Evolutionary conservation across 306 rosid genomes (phyloP), one percentile per base, ranked within the genome.

Genomic region (Hippophae tibetana): DNA sequence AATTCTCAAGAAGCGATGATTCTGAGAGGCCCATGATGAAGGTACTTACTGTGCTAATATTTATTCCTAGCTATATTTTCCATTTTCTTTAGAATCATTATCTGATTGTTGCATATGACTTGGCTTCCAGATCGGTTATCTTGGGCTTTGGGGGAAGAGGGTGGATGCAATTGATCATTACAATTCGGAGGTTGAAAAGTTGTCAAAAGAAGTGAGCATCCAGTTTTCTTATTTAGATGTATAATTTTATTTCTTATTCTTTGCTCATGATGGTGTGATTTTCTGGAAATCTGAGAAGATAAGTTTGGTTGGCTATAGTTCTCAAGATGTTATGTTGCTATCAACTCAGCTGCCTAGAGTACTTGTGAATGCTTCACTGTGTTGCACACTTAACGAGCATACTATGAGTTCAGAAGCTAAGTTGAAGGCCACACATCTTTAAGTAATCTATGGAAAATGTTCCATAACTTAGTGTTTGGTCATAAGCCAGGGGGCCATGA

Each of bases 121-220:
- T 52, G 65, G 50, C 3, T 31, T 42, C 62, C 87, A 92, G 99
- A 84, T 85, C 73, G 99, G 95, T 72, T 86, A 73, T 78, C 94
- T 92, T 69, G 97, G 99, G 67, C 82, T 84, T 13, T 67, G 84
- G 46, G 99, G 99, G 67, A 53, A 62, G 0, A 82, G 72, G 64
- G 90, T 85, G 74, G 99, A 92, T 68, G 86, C 90, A 66, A 77
- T 92, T 72, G 80, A 82, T 6, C 59, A 80, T 77, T 77, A 92
- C 72, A 47, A 64, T 52, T 26, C 87, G 58, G 95, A 88, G 81
- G 74, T 92, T 72, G 86, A 75, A 10, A 86, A 69, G 66, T 67
- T 92, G 64, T 54, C 80, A 40, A 64, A 69, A 58, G 90, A 92
- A 68, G 99, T 92, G 82, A 75, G 96, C 38, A 7, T 69, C 58